These are phyloP conservation scores for Fusarium concolor DNA, from an alignment of 2,329 filamentous ascomycete species.

Conservation along the genomic window DNA sequence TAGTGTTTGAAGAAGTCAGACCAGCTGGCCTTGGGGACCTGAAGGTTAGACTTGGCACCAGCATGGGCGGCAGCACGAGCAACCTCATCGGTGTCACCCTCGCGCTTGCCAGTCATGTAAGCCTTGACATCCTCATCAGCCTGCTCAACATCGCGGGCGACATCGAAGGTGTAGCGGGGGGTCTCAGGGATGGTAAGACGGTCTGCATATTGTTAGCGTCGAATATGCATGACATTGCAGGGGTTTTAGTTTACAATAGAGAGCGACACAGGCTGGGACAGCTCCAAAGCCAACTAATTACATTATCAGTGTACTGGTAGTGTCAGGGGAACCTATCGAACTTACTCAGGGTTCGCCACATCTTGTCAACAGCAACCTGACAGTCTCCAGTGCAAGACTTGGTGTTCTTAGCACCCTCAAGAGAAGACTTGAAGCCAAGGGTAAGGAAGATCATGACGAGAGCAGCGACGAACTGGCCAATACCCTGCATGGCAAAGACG, in stretches of 20 bases:
- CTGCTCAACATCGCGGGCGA: conserved; percentile 79
- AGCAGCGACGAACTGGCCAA: conserved; percentile 81
- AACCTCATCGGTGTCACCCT: conserved; percentile 75
- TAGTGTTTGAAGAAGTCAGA: conserved; percentile 79
- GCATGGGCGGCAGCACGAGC: conserved; percentile 68
- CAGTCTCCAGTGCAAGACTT: conserved; percentile 63
- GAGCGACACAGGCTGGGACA: conserved; percentile 81
- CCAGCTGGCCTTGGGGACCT: conserved; percentile 77
- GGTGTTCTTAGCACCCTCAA: conserved; percentile 63
- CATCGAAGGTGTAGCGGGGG: conserved; percentile 87
- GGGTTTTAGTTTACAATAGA: conserved; percentile 68
- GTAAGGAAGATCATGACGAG: conserved; percentile 82
- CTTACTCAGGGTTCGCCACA: conserved; percentile 78
- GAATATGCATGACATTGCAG: neutral
- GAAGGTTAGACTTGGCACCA: conserved; percentile 65
- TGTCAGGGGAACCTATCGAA: too few relatives aligned
- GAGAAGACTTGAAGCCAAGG: conserved; percentile 74
- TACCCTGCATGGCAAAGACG: conserved; percentile 88
- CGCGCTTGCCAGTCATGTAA: conserved; percentile 74
- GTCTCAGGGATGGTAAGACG: conserved; percentile 88
- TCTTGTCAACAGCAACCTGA: conserved; percentile 75
- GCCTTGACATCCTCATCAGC: conserved; percentile 78
- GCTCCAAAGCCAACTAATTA: conserved; percentile 82
- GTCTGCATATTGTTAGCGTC: conserved; percentile 40
- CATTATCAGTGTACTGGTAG: too few relatives aligned